phyloP scores from a whole-genome alignment of 106 monocot genomes.

The Posidonia australis region DNA sequence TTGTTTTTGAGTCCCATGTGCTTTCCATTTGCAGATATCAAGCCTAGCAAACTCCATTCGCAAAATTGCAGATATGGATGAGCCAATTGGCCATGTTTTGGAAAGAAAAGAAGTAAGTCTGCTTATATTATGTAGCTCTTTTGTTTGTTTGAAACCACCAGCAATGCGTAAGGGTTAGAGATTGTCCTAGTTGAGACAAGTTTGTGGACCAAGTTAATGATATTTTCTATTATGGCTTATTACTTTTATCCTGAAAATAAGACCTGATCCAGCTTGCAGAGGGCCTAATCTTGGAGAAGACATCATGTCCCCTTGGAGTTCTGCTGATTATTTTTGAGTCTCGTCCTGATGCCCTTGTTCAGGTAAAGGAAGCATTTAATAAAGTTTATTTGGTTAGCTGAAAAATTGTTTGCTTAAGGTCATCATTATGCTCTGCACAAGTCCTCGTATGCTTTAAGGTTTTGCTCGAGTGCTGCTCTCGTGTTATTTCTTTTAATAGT shows the following conservation, averaged over 20 bases:
- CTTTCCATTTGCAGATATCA: constrained; percentile 43
- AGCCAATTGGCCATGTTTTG: constrained; percentile 59
- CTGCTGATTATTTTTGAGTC: constrained; percentile 91
- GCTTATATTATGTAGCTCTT: neutral
- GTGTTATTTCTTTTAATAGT: no score
- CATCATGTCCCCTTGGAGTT: constrained; percentile 70
- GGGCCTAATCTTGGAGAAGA: constrained; percentile 74
- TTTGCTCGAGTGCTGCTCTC: no score
- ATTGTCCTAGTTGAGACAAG: no score
- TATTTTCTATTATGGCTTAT: neutral
- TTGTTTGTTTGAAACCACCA: neutral
- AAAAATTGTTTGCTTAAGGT: no score
- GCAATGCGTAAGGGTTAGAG: no score
- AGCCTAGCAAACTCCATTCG: constrained; percentile 81
- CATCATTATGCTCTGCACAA: no score
- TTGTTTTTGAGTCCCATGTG: neutral
- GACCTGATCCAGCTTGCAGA: constrained; percentile 50
- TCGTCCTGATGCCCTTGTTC: constrained; percentile 91
- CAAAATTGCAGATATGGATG: constrained; percentile 85
- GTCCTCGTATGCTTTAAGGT: no score
- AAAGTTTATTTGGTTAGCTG: no score
- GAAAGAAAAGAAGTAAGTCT: constrained; percentile 57
- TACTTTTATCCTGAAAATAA: neutral
- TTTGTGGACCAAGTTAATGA: no score
- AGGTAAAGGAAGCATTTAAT: constrained; percentile 33